phyloP scores from a whole-genome alignment of 2,329 filamentous ascomycete genomes.

The Ceratocystis alfenasii region DNA sequence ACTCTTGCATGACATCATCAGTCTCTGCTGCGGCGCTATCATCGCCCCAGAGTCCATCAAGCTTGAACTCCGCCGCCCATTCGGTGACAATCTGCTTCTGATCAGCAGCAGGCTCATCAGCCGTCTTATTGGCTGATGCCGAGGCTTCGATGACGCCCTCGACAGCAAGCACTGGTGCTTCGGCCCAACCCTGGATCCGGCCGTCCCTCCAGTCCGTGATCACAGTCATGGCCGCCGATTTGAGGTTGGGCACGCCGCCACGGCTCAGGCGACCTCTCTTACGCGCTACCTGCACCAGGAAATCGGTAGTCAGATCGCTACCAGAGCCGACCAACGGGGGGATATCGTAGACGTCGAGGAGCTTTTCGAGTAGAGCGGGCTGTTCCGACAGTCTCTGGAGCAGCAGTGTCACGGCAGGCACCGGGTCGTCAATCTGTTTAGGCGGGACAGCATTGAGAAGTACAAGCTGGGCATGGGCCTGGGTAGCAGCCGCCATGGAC shows the following conservation, averaged over 20 bases:
- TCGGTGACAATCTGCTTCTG: slow-evolving; percentile 83
- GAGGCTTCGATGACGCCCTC: slow-evolving; percentile 28
- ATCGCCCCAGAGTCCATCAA: slow-evolving; percentile 76
- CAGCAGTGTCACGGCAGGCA: slow-evolving; percentile 77
- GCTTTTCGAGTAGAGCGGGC: slow-evolving; percentile 60
- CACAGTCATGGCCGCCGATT: slow-evolving; percentile 79
- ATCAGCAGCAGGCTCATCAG: slow-evolving; percentile 42
- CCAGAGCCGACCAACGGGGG: slow-evolving; percentile 60
- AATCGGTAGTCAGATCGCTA: slow-evolving; percentile 75
- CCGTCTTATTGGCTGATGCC: slow-evolving; percentile 29
- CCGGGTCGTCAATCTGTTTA: slow-evolving; percentile 84
- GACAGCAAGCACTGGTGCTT: slow-evolving; percentile 57
- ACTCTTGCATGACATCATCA: slow-evolving; percentile 43
- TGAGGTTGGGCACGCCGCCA: slow-evolving; percentile 80
- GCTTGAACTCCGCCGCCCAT: slow-evolving; percentile 89
- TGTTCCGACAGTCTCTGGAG: slow-evolving; percentile 65
- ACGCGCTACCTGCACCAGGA: slow-evolving; percentile 85
- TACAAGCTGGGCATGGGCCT: slow-evolving; percentile 72
- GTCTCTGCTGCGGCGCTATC: slow-evolving; percentile 26
- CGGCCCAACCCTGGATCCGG: slow-evolving; percentile 83
- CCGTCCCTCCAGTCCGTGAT: slow-evolving; percentile 96
- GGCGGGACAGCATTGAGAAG: slow-evolving; percentile 86
- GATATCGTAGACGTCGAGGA: slow-evolving; percentile 74
- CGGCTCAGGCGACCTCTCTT: slow-evolving; percentile 82
- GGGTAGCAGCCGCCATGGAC: slow-evolving; percentile 47